Evolutionary conservation across 139 green algal genomes (phyloP).

Genomic region (Chlamydomonas eustigma): DNA sequence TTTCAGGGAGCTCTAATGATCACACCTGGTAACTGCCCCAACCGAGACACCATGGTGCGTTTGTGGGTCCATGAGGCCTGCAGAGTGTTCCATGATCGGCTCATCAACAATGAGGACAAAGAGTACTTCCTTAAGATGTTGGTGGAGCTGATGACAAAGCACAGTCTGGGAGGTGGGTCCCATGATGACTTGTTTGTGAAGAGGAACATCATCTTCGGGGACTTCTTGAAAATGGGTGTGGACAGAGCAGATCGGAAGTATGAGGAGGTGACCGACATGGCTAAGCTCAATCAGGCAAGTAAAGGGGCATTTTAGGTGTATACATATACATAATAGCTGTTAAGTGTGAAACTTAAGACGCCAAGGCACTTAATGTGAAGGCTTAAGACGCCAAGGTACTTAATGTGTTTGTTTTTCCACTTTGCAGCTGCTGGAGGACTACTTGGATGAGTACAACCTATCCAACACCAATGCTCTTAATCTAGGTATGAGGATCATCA

Average conservation of each 20-base stretch:
- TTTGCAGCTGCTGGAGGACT: conserved; percentile 62
- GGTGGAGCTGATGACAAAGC: conserved; percentile 43
- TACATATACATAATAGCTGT: too few relatives aligned
- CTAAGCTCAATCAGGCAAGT: conserved; percentile 32
- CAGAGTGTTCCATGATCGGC: conserved; percentile 81
- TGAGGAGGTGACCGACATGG: conserved; percentile 37
- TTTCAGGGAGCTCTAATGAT: conserved; percentile 79
- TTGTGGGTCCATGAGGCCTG: conserved; percentile 78
- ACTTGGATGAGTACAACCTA: conserved; percentile 77
- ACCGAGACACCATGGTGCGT: conserved; percentile 46
- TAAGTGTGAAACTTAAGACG: too few relatives aligned
- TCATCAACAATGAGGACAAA: conserved; percentile 75
- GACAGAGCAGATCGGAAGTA: conserved; percentile 45
- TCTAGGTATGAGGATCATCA: conserved; percentile 54
- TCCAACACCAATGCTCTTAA: conserved; percentile 57
- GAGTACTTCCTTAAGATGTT: conserved; percentile 61
- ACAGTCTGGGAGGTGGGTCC: conserved; percentile 26
- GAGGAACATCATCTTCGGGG: conserved; percentile 59
- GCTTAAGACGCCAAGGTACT: too few relatives aligned
- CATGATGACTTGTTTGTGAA: conserved; percentile 51
- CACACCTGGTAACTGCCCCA: conserved; percentile 32
- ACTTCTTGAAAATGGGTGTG: conserved; percentile 58
- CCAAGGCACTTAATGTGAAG: too few relatives aligned
- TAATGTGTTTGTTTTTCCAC: too few relatives aligned
- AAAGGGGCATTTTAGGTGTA: too few relatives aligned